Evolutionary conservation across 345 rosid genomes (phyloP), one percentile per base, ranked within the genome.

Genomic region (Salix brachista): DNA sequence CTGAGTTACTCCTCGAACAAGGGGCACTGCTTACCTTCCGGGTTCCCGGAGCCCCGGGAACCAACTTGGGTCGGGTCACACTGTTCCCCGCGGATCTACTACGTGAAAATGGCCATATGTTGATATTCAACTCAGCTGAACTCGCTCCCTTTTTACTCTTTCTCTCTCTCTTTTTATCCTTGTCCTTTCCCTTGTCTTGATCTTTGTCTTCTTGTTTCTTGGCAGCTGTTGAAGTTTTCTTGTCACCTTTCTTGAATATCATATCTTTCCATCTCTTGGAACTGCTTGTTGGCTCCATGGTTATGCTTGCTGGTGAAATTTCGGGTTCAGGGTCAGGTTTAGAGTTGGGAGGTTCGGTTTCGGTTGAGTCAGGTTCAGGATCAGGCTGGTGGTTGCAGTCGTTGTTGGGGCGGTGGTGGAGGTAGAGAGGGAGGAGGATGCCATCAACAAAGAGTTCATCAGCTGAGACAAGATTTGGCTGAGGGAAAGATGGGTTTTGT

Each of bases 11-110:
- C 7, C 97, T 68, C 0, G 97, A 92, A 56, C 97, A 92, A 50
- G 97, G 95, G 41, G 97, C 97, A 69, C 97, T 91, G 48, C 92
- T 92, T 28, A 80, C 91, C 87, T 88, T 92, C 66, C 95, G 86
- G 68, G 85, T 30, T 26, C 66, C 84, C n/a, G 88, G 85, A 78
- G 83, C 77, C 42, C 86, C 85, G 5, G 87, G 36, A 0, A 79
- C 64, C 82, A 85, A 68, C 73, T 86, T 86, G 58, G 92, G 89
- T 75, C 97, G 86, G 79, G 79, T 70, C 68, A 69, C 89, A 50
- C 84, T 64, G 80, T 84, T 92, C 1, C 94, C 95, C 1, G 91
- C 90, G 83, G 97, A 92, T 86, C 94, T 92, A 75, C 95, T 92
- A 79, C 95, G 79, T 19, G 95, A 88, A 80, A 92, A 92, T 17